These are phyloP conservation scores for Gypsophila paniculata DNA, from an alignment of 179 eudicot genomes.

Conservation along the genomic window DNA sequence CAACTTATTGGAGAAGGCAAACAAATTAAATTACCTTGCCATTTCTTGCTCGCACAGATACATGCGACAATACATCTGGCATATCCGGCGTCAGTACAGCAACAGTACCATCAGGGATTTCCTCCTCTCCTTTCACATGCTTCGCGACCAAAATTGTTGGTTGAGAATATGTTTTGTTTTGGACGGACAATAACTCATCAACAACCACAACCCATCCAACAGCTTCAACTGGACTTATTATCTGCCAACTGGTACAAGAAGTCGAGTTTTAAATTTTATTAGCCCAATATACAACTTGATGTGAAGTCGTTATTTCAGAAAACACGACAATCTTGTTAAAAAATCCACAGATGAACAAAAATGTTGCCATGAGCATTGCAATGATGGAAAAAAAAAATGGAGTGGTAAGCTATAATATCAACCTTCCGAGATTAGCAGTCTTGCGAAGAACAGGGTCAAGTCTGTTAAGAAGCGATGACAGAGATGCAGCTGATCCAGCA, in stretches of 20 bases:
- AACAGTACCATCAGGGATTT: slow-evolving; percentile 95
- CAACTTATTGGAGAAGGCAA: neutral
- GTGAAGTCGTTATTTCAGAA: neutral
- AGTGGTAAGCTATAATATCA: slow-evolving; percentile 10
- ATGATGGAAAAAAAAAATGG: neutral
- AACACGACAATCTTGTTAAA: neutral
- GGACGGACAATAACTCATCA: slow-evolving; percentile 84
- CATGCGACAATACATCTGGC: slow-evolving; percentile 99
- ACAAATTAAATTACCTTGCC: slow-evolving; percentile 54
- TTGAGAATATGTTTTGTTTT: slow-evolving; percentile 64
- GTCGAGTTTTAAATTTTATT: slow-evolving; percentile 22
- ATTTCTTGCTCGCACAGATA: slow-evolving; percentile 98
- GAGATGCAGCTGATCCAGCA: slow-evolving; percentile 97
- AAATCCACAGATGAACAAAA: neutral
- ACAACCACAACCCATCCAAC: slow-evolving; percentile 86
- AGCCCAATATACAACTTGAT: neutral
- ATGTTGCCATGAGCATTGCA: neutral
- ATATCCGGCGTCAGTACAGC: slow-evolving; percentile 97
- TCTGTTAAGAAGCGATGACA: slow-evolving; percentile 87
- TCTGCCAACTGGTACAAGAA: slow-evolving; percentile 78
- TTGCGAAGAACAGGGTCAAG: slow-evolving; percentile 89
- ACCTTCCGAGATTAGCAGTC: slow-evolving; percentile 97
- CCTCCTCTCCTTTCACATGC: slow-evolving; percentile 95
- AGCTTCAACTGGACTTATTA: slow-evolving; percentile 96
- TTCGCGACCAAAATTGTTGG: slow-evolving; percentile 93